These are phyloP conservation scores for Anastatica hierochuntica DNA, from an alignment of 345 rosid species.

Conservation along the genomic window DNA sequence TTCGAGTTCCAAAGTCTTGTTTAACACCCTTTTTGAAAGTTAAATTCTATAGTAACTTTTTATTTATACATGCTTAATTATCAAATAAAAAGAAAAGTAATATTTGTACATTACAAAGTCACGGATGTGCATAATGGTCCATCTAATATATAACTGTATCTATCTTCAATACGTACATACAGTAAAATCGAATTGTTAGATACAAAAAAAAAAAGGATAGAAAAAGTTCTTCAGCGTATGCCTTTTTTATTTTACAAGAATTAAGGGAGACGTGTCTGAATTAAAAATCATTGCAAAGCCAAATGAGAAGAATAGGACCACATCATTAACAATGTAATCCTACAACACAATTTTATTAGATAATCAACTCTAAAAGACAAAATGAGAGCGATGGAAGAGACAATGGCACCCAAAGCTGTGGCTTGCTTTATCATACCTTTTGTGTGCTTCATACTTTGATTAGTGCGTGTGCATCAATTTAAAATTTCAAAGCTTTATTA, in stretches of 20 bases:
- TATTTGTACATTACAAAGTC: too few relatives aligned
- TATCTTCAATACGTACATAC: too few relatives aligned
- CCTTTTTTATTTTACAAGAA: constrained; percentile 32
- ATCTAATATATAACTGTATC: too few relatives aligned
- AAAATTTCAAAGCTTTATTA: constrained; percentile 15
- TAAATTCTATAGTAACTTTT: too few relatives aligned
- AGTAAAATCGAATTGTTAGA: constrained; percentile 13
- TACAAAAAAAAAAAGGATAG: not conserved
- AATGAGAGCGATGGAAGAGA: constrained; percentile 3
- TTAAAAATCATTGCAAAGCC: constrained; percentile 5
- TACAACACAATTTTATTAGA: constrained; percentile 2
- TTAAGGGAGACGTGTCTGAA: constrained; percentile 26
- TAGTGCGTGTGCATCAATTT: constrained; percentile 22
- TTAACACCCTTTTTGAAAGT: too few relatives aligned
- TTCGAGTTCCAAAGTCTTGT: too few relatives aligned
- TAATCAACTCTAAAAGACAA: constrained; percentile 6
- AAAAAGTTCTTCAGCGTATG: constrained; percentile 20
- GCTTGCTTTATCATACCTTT: constrained; percentile 10
- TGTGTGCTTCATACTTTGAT: constrained; percentile 7
- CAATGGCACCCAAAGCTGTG: constrained; percentile 22
- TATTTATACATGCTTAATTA: too few relatives aligned
- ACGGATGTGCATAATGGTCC: too few relatives aligned
- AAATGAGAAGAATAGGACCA: not conserved
- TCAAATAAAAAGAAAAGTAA: too few relatives aligned
- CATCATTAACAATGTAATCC: not conserved